Percentiles rank a stretch among this genome's conserved stretches.
Conservation (phyloP, 768 basidiomycete species). For the Strobilomyces echinocephalus region DNA sequence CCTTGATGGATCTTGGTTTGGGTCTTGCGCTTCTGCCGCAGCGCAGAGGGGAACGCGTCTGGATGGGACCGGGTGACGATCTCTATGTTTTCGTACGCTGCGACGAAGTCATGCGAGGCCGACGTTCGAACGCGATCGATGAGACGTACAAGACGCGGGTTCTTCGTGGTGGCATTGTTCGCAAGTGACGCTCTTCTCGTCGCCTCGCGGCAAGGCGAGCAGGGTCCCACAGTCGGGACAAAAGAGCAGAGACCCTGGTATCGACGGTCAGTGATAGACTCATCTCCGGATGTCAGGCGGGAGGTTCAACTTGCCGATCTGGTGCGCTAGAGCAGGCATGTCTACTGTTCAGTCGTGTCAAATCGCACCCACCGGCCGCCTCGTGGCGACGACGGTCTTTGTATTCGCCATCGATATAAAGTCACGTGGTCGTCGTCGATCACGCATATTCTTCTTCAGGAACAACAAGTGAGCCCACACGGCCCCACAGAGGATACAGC, state of each 20-base stretch:
- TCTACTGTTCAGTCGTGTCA: conserved; percentile 2
- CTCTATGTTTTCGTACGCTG: conserved; percentile 89
- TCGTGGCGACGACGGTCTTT: conserved; percentile 10
- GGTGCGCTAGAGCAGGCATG: conserved; percentile 38
- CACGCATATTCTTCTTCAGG: conserved; percentile 7
- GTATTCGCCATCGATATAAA: background rate
- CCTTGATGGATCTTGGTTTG: conserved; percentile 76
- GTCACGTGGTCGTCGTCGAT: conserved; percentile 23
- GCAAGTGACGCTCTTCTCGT: conserved; percentile 71
- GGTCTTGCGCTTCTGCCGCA: conserved; percentile 85
- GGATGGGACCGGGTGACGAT: conserved; percentile 89
- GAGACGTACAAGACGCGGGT: conserved; percentile 79
- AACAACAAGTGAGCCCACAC: conserved; percentile 15
- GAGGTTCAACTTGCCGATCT: conserved; percentile 38
- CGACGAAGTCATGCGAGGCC: background rate
- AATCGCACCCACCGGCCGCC: conserved; percentile 9
- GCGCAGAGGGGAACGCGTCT: conserved; percentile 87
- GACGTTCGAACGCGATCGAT: background rate
- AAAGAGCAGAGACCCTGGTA: conserved; percentile 83
- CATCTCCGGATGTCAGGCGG: background rate
- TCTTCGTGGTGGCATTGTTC: conserved; percentile 87
- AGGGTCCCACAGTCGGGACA: conserved; percentile 92
- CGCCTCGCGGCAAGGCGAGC: conserved; percentile 73
- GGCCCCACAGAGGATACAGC: conserved; percentile 9
- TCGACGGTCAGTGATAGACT: background rate